Evolutionary conservation across 495 filamentous ascomycete genomes (phyloP), one percentile per base, ranked within the genome.

Genomic region (Friedmanniomyces simplex): DNA sequence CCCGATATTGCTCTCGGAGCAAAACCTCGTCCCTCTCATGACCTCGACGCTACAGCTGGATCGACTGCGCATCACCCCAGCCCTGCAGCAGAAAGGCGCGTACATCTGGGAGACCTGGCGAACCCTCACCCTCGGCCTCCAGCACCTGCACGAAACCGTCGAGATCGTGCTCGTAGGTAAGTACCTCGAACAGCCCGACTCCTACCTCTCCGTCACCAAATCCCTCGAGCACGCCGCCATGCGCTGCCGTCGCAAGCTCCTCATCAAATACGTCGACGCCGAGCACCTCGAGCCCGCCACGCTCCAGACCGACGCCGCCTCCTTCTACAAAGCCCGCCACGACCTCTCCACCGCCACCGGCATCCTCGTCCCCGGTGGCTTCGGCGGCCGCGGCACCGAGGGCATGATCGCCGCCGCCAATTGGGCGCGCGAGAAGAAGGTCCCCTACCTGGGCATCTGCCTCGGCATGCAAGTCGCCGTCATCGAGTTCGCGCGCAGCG

Each of bases 391-490:
- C 55, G 93, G 87, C 7, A 88, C 82, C 0, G 81, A 86, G 58
- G 93, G 93, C 50, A 98, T 96, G 91, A 85, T 96, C 59, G 72
- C 79, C 52, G 88, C 85, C 1, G 83, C 85, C 30, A 82, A 82
- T 45, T 95, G 86, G 85, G 89, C 91, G 10, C 84, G 93, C 36
- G 82, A 84, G 47, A 83, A 88, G 58, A 83, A 85, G 41, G 78
- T 76, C 3, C 91, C 91, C 22, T 96, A 85, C 73, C 78, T 97
- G 8, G 91, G 93, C 52, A 86, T 98, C 55, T 98, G 93, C 69
- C 80, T 98, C 16, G 93, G 93, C 37, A 87, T 98, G 83, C 93
- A 98, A 69, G 75, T 96, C 37, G 91, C 93, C 18, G 90, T 96
- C 16, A 86, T 96, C 59, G 91, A 97, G 66, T 88, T 79, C 58